These are phyloP conservation scores for Pinus tabuliformis DNA, from an alignment of 75 land plant species.

Conservation along the genomic window DNA sequence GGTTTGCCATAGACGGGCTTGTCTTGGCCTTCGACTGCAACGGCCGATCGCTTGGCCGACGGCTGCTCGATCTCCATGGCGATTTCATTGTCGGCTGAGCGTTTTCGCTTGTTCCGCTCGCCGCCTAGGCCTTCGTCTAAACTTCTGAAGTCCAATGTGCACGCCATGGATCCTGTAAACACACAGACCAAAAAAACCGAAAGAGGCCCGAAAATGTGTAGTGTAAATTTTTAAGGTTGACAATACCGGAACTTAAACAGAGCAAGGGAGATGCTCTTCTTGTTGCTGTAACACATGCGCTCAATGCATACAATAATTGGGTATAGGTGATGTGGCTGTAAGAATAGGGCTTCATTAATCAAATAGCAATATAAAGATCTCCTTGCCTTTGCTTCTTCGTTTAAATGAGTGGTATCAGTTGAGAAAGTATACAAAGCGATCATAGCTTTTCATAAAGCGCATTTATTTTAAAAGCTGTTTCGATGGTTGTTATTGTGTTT, in stretches of 20 bases:
- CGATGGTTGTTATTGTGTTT: too few relatives aligned
- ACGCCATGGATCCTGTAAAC: conserved; percentile 51
- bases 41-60: conserved; percentile 47
- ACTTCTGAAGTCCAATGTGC: conserved; percentile 72
- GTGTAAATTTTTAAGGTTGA: background rate
- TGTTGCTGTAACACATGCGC: background rate
- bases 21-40: conserved; percentile 34
- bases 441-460: too few relatives aligned
- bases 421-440: too few relatives aligned
- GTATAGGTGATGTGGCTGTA: too few relatives aligned
- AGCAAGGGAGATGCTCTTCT: background rate
- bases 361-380: too few relatives aligned
- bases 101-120: conserved; percentile 63
- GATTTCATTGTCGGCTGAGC: conserved; percentile 11
- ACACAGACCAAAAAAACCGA: background rate
- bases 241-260: background rate
- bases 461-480: too few relatives aligned
- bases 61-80: conserved; percentile 69
- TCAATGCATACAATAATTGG: too few relatives aligned
- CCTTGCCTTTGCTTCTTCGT: too few relatives aligned
- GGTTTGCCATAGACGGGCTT: conserved; percentile 66
- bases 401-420: too few relatives aligned
- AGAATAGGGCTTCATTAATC: too few relatives aligned
- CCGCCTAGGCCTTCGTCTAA: conserved; percentile 94
- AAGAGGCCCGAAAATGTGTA: too few relatives aligned